These are phyloP conservation scores for Globisporangium barbulae DNA, from an alignment of 352 stramenopile genomes.

Conservation along the genomic window DNA sequence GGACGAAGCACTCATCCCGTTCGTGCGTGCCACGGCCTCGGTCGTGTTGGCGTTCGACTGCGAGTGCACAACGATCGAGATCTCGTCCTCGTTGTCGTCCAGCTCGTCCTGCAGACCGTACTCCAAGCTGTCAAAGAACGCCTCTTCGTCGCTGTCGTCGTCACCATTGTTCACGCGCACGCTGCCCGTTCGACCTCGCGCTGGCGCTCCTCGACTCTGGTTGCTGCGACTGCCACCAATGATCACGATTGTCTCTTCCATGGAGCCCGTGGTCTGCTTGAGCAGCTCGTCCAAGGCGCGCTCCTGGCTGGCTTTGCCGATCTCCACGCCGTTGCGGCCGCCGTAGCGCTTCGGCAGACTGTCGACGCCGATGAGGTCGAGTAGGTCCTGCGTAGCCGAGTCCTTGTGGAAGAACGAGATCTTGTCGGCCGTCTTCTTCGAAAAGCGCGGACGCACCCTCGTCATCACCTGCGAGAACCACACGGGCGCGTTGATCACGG, in stretches of 20 bases:
- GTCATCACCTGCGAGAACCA: constrained; percentile 85
- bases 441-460: constrained; percentile 41
- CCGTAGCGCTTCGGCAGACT: constrained; percentile 71
- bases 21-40: constrained; percentile 30
- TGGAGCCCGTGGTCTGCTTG: constrained; percentile 58
- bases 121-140: constrained; percentile 77
- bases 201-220: constrained; percentile 17
- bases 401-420: constrained; percentile 53
- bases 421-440: constrained; percentile 67
- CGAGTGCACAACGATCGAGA: constrained; percentile 75
- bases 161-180: constrained; percentile 34
- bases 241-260: constrained; percentile 79
- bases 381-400: constrained; percentile 40
- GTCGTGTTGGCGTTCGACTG: constrained; percentile 35
- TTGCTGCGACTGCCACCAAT: constrained; percentile 29
- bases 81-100: constrained; percentile 57
- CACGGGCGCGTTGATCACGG: constrained; percentile 65
- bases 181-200: constrained; percentile 24
- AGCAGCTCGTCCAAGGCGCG: constrained; percentile 58
- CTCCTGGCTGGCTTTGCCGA: constrained; percentile 77
- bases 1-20: background rate
- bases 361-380: constrained; percentile 62
- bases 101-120: constrained; percentile 69
- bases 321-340: constrained; percentile 68
- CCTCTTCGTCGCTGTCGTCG: constrained; percentile 68